phyloP scores from a whole-genome alignment of 2,329 filamentous ascomycete genomes.

The Diaporthe citrichinensis region DNA sequence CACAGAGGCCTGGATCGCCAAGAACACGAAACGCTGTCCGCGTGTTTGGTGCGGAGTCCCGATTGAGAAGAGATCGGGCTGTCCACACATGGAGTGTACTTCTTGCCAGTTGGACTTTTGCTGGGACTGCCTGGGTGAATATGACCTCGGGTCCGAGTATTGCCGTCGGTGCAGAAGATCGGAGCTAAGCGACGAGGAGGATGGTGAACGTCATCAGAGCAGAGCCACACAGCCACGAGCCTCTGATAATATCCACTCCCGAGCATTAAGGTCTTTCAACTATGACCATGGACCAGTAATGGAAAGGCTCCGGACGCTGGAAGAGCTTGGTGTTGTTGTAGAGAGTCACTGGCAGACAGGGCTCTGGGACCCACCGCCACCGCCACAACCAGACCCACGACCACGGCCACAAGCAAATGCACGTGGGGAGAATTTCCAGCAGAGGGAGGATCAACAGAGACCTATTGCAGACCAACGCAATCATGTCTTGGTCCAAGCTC shows the following conservation, averaged over 20 bases:
- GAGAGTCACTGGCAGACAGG: too few species aligned
- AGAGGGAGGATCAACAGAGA: too few species aligned
- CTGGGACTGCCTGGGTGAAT: neutral
- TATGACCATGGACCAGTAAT: neutral
- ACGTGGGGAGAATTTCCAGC: too few species aligned
- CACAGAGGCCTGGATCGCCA: neutral
- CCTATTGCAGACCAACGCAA: too few species aligned
- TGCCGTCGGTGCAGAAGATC: neutral
- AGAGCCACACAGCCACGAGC: neutral
- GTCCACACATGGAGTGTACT: neutral
- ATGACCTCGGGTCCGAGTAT: neutral
- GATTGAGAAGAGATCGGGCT: neutral
- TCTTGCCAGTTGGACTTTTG: neutral
- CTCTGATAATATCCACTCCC: neutral
- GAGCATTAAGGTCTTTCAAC: neutral
- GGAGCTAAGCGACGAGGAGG: neutral
- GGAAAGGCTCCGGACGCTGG: neutral
- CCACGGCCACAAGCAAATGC: too few species aligned
- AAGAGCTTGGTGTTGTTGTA: neutral
- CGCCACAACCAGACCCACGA: too few species aligned
- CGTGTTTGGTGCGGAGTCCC: neutral
- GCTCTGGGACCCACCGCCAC: too few species aligned
- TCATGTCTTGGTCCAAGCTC: neutral
- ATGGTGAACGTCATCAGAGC: neutral
- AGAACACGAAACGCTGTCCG: neutral